Conservation (phyloP, 768 basidiomycete species). For the Fibroporia radiculosa region DNA sequence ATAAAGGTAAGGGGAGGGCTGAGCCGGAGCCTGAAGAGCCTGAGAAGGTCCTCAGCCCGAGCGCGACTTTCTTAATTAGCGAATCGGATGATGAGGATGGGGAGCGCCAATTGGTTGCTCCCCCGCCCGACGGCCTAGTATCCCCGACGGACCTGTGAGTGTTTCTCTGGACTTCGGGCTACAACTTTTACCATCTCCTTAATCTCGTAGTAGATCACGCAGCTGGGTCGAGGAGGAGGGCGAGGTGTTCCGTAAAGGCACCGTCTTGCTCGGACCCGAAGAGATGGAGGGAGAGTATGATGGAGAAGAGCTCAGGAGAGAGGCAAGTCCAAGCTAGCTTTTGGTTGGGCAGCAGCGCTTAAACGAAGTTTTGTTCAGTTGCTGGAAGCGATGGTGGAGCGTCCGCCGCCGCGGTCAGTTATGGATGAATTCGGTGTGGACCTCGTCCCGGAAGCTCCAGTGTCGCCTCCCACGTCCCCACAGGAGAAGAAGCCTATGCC, state of each 20-base stretch:
- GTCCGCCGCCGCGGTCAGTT: slow-evolving; percentile 69
- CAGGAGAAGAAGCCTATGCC: slow-evolving; percentile 37
- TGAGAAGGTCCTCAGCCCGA: slow-evolving; percentile 68
- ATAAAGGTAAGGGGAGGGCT: slow-evolving; percentile 76
- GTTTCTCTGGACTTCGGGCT: not conserved
- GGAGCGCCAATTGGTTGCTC: slow-evolving; percentile 24
- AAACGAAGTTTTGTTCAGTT: slow-evolving; percentile 36
- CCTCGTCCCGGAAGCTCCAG: slow-evolving; percentile 6
- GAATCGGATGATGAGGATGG: slow-evolving; percentile 42
- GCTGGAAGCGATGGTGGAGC: slow-evolving; percentile 79
- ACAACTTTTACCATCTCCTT: not conserved
- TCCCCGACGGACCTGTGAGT: slow-evolving; percentile 45
- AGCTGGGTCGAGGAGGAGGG: slow-evolving; percentile 92
- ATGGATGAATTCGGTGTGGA: slow-evolving; percentile 38
- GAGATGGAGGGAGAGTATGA: slow-evolving; percentile 88
- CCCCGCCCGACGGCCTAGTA: slow-evolving; percentile 11
- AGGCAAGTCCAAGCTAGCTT: slow-evolving; percentile 38
- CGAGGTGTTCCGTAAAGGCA: slow-evolving; percentile 91
- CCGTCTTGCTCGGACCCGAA: slow-evolving; percentile 67
- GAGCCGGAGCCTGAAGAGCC: slow-evolving; percentile 58
- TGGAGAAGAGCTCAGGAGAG: slow-evolving; percentile 80
- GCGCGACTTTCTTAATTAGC: slow-evolving; percentile 22
- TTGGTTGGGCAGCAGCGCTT: not conserved
- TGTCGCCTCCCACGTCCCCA: slow-evolving; percentile 7
- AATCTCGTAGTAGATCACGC: slow-evolving; percentile 42